These are phyloP conservation scores for Trifolium repens DNA, from an alignment of 306 rosid species.

Conservation along the genomic window DNA sequence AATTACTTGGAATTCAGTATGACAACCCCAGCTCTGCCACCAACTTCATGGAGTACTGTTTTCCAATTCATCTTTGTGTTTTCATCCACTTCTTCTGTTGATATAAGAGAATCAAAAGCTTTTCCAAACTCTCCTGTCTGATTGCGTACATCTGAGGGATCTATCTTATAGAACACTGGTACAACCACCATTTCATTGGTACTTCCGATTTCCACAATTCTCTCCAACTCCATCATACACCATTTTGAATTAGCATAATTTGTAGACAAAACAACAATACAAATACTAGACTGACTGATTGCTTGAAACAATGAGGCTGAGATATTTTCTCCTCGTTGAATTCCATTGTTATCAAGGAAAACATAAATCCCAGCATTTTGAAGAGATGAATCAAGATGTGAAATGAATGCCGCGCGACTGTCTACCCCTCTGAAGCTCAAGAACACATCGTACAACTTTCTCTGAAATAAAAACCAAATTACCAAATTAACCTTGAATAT, in stretches of 20 bases:
- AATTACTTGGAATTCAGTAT: background rate
- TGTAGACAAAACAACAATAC: background rate
- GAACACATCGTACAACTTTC: slow-evolving; percentile 1
- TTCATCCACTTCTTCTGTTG: background rate
- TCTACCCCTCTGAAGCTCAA: background rate
- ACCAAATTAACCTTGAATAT: too few species aligned
- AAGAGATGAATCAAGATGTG: background rate
- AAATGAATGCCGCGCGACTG: background rate
- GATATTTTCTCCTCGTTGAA: background rate
- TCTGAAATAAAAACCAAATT: background rate
- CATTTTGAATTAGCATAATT: background rate
- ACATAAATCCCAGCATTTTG: background rate
- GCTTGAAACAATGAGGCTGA: background rate
- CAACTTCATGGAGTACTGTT: background rate
- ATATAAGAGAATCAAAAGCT: background rate
- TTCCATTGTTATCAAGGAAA: background rate
- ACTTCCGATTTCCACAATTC: background rate
- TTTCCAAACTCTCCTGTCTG: background rate
- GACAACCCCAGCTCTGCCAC: background rate
- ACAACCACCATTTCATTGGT: background rate
- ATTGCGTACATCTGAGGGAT: background rate
- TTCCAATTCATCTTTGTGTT: background rate
- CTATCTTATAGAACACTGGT: background rate
- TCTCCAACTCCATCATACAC: background rate
- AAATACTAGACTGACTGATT: background rate